Evolutionary conservation across 2,329 filamentous ascomycete species (phyloP), one percentile per base, ranked within the genome.

Genomic region (Trichoderma hamatum): DNA sequence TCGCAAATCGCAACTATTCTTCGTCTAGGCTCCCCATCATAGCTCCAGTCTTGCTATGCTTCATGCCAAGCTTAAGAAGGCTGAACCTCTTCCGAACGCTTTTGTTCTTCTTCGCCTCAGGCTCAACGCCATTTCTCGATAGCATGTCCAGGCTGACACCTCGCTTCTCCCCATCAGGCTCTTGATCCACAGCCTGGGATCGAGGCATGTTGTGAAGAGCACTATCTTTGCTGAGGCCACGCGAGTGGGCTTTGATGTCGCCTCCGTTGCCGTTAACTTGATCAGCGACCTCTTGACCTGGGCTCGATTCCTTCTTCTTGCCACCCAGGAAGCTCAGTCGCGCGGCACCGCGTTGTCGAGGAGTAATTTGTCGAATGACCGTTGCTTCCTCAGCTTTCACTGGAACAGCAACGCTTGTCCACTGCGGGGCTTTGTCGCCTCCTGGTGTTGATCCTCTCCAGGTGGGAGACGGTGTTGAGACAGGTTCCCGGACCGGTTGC

Each of bases 21-120:
- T 88, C 86, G 67, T 86, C 82, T 71, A 88, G 76, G 72, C 84
- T 85, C 65, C 82, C 82, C 85, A 88, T 87, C 70, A 80, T 75
- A 32, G 79, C 83, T 70, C 78, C 83, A 60, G 78, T 81, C 77
- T 88, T 90, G 76, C 86, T 88, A 56, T 82, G 82, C 81, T 92
- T 93, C 78, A 89, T 90, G 34, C 91, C 90, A 62, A 94, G 84
- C 77, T 91, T 92, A 75, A 96, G 83, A 74, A 94, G 83, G 77
- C 92, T 96, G 72, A 96, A 84, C 75, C 93, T 83, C 82, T 93
- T 95, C 80, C 90, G 89, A 72, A 96, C 87, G 69, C 89, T 91
- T 43, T 86, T 87, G 64, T 86, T 86, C 75, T 84, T 84, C 68
- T 79, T 77, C 46, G 82, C 55, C 0, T 62, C 60, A 11, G 78